Evolutionary conservation across 192 early-diverging fungal species (phyloP).

Genomic region (Backusella luteola): DNA sequence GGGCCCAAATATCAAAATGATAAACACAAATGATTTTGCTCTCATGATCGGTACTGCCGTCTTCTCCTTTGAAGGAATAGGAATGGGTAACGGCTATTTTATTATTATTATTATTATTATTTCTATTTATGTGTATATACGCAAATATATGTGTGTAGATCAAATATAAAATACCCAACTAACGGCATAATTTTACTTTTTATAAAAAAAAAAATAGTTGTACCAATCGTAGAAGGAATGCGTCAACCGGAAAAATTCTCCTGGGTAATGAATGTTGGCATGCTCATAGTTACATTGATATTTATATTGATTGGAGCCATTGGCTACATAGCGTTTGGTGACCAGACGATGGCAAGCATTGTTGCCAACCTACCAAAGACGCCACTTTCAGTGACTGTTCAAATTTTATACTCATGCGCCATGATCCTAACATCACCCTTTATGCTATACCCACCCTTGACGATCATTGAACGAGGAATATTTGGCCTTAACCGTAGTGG

Average conservation of each 20-base stretch:
- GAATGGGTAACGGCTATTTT: constrained; percentile 10
- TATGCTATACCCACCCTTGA: constrained; percentile 78
- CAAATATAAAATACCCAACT: neutral
- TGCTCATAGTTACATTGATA: constrained; percentile 62
- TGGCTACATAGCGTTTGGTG: constrained; percentile 76
- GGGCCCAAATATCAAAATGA: constrained; percentile 48
- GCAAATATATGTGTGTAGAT: neutral
- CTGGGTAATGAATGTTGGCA: constrained; percentile 61
- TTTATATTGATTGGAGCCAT: constrained; percentile 72
- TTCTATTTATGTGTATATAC: neutral
- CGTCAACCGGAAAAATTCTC: constrained; percentile 77
- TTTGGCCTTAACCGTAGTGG: constrained; percentile 58
- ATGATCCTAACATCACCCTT: constrained; percentile 68
- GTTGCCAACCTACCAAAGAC: constrained; percentile 72
- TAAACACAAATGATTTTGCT: constrained; percentile 63
- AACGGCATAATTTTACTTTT: constrained; percentile 39
- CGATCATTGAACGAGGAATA: constrained; percentile 70
- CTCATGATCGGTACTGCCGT: constrained; percentile 70
- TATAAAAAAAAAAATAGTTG: constrained; percentile 14
- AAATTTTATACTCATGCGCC: constrained; percentile 80
- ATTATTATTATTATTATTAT: neutral
- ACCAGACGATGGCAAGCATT: constrained; percentile 72
- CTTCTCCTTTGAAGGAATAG: constrained; percentile 49
- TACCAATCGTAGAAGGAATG: constrained; percentile 72
- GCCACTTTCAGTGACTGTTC: constrained; percentile 54